Evolutionary conservation across 352 stramenopile species (phyloP).

Genomic region (Pythium grandisporangium): DNA sequence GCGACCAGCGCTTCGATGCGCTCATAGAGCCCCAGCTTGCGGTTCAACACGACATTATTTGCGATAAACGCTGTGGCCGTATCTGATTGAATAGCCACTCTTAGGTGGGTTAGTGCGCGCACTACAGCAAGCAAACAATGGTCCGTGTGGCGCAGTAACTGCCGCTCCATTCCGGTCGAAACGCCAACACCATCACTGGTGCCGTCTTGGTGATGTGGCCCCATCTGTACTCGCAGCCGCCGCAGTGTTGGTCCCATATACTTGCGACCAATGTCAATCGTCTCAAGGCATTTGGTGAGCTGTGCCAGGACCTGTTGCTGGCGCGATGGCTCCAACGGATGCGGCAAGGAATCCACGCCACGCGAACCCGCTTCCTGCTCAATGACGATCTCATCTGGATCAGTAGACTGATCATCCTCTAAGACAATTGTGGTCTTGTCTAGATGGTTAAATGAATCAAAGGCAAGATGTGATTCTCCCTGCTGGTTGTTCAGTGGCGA

Average conservation of each 20-base stretch:
- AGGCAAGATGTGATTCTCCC: no score
- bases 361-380: no score
- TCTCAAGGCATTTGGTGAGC: constrained; percentile 6
- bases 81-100: no score
- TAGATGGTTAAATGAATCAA: no score
- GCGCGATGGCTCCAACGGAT: no score
- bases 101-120: constrained; percentile 4
- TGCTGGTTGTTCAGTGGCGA: no score
- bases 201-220: not conserved
- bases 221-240: constrained; percentile 1
- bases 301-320: constrained; percentile 10
- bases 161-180: constrained; percentile 7
- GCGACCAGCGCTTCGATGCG: constrained; percentile 34
- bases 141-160: constrained; percentile 8
- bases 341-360: no score
- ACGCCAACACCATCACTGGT: not conserved
- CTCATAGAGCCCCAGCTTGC: constrained; percentile 16
- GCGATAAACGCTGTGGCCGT: constrained; percentile 1
- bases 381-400: no score
- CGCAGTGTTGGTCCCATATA: constrained; percentile 13
- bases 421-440: no score
- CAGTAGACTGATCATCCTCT: no score
- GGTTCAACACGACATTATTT: constrained; percentile 5
- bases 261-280: constrained; percentile 11
- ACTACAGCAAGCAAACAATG: constrained; percentile 4